Evolutionary conservation across 441 rosid species (phyloP).

Genomic region (Rhodomyrtus psidioides): DNA sequence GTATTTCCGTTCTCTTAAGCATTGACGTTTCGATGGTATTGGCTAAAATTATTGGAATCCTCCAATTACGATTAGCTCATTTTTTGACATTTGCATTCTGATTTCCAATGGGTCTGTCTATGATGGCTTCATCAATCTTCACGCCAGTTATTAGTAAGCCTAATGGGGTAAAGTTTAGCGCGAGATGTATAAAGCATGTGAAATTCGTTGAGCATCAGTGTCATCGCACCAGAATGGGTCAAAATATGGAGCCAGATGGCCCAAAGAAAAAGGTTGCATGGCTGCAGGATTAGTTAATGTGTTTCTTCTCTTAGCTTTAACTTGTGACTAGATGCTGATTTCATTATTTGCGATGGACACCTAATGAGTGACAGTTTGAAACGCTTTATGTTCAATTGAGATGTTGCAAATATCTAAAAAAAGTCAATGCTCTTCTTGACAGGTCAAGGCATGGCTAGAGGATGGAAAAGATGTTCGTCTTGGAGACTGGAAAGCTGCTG

Average conservation of each 20-base stretch:
- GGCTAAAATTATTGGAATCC: background rate
- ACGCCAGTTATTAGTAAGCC: background rate
- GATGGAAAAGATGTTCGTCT: conserved; percentile 88
- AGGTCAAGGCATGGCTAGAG: conserved; percentile 86
- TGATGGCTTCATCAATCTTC: background rate
- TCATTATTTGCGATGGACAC: background rate
- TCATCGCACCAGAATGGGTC: background rate
- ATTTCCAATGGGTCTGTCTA: background rate
- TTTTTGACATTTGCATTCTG: background rate
- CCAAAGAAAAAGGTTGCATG: background rate
- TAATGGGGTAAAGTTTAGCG: background rate
- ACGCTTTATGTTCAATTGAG: background rate
- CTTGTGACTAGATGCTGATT: background rate
- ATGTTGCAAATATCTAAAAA: background rate
- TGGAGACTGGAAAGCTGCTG: conserved; percentile 99
- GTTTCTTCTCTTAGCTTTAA: background rate
- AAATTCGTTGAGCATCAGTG: background rate
- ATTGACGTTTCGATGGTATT: background rate
- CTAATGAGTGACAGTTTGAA: background rate
- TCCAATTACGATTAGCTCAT: background rate
- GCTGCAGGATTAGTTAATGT: background rate
- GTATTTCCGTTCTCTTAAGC: background rate
- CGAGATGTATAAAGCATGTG: background rate
- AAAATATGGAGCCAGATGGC: background rate
- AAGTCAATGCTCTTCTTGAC: conserved; percentile 4